Percentiles rank a stretch among this genome's conserved stretches.
phyloP scores from a whole-genome alignment of 306 rosid species.

The Nissolia schottii region DNA sequence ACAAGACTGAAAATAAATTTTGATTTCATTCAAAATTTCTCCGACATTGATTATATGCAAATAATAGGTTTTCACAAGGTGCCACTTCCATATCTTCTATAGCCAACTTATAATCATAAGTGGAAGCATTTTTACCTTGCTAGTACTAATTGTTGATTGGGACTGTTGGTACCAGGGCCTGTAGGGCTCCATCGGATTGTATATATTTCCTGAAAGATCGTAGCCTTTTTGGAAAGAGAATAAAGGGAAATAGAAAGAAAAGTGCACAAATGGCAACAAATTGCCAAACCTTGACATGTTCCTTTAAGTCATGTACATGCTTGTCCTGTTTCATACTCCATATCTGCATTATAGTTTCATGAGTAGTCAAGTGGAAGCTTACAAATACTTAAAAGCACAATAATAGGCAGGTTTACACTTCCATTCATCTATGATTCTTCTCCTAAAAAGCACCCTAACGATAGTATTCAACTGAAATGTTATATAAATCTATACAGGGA shows the following conservation, averaged over 20 bases:
- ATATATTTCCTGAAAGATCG: conserved; percentile 51
- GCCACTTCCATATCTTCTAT: background rate
- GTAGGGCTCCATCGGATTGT: conserved; percentile 71
- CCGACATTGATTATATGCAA: background rate
- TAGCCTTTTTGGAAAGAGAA: background rate
- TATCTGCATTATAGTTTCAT: conserved; percentile 36
- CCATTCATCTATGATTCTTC: background rate
- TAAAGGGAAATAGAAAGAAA: background rate
- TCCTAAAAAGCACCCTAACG: background rate
- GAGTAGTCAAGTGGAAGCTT: background rate
- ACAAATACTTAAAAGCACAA: background rate
- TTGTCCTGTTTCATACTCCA: conserved; percentile 61
- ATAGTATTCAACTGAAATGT: background rate
- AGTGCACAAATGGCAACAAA: background rate
- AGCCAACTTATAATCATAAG: background rate
- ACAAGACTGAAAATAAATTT: background rate
- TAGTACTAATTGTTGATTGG: conserved; percentile 46
- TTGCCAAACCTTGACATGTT: conserved; percentile 48
- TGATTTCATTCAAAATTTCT: background rate
- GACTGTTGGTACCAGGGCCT: conserved; percentile 51
- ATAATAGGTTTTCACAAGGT: background rate
- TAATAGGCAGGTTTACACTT: background rate
- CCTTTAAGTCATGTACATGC: conserved; percentile 50
- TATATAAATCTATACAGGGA: background rate
- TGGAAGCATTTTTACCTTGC: conserved; percentile 46